Base-by-base conservation (phyloP, 208 protist genomes). In the Zelonia costaricensis region DNA sequence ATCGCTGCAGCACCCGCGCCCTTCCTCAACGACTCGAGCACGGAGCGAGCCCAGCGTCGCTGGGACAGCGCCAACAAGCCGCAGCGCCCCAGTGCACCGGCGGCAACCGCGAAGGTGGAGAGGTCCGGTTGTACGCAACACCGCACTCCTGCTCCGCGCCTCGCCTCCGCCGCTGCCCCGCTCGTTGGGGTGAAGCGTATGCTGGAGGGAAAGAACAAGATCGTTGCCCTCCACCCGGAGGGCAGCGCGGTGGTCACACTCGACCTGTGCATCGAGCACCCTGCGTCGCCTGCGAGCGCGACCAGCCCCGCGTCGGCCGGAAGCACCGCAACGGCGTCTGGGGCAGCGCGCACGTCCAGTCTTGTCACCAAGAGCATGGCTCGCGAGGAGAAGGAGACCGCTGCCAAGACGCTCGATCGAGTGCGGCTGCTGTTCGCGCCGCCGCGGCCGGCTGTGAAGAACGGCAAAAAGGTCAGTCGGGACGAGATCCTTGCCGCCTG, bases 341-440 rank as follows among this genome's bases (percentile, higher is more conserved):
- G 53, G 47, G 23, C 35, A 10, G 31, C 39, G 25, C 8, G 8
- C 16, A 40, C 20, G 0, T 22, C 25, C 28, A 51, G 30, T 0
- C 3, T 38, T 4, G 36, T 80, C n/a, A 23, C 30, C 20, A 96
- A 96, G 61, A 88, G 78, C 33, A 88, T 96, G 85, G 76, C 69
- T 16, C 80, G 90, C n/a, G 76, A 83, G n/a, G 74, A 70, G 18
- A 62, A 67, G 16, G 84, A 88, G 56, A 25, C 55, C 8, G 90
- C 86, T 0, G 40, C 48, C 1, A 85, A 84, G 62, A 88, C 85
- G 39, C 62, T 96, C 30, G 83, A 89, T 25, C 90, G 90, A 31
- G 83, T 96, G 38, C 82, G 79, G 9, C 69, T 96, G 60, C 80
- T 96, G 27, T 82, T 91, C 35, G 62, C 72, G 5, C 77, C 74